Conservation (phyloP, 768 basidiomycete genomes). For the Thelephora aurantiotincta region DNA sequence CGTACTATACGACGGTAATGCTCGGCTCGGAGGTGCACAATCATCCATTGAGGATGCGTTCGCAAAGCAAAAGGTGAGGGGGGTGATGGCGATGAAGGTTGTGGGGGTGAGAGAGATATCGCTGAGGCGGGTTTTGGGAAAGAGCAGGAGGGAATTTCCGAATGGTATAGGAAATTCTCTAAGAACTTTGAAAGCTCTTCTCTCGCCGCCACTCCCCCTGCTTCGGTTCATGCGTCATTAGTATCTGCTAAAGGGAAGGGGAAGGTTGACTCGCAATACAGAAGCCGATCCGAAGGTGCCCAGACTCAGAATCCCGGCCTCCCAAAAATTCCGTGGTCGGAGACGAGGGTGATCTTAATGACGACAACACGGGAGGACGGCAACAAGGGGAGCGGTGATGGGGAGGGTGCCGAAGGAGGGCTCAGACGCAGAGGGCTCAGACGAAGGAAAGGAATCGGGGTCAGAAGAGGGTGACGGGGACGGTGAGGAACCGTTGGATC, state of each 20-base stretch:
- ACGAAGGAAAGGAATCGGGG: slow-evolving; percentile 20
- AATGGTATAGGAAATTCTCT: slow-evolving; percentile 48
- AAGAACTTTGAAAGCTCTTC: slow-evolving; percentile 35
- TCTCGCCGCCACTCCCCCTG: not conserved
- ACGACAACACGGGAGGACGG: not conserved
- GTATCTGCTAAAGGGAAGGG: slow-evolving; percentile 2
- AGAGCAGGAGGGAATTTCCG: slow-evolving; percentile 49
- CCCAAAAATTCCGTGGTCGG: not conserved
- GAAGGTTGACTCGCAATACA: not conserved
- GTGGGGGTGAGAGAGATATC: slow-evolving; percentile 29
- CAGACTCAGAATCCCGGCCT: slow-evolving; percentile 8
- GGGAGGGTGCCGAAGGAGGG: slow-evolving; percentile 8
- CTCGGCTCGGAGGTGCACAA: slow-evolving; percentile 48
- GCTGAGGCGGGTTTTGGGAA: slow-evolving; percentile 52
- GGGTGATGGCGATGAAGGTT: slow-evolving; percentile 18
- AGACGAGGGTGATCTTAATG: not conserved
- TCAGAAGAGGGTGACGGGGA: slow-evolving; percentile 21
- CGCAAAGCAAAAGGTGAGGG: slow-evolving; percentile 14
- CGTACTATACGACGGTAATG: slow-evolving; percentile 61
- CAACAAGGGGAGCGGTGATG: slow-evolving; percentile 8
- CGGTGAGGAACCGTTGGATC: slow-evolving; percentile 34
- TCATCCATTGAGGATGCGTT: slow-evolving; percentile 26
- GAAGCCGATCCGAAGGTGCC: slow-evolving; percentile 10
- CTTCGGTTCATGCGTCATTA: not conserved
- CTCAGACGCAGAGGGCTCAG: slow-evolving; percentile 9